These are phyloP conservation scores for Kurtzmaniella quercitrusa DNA, from an alignment of 1,139 yeast genomes.

Conservation along the genomic window DNA sequence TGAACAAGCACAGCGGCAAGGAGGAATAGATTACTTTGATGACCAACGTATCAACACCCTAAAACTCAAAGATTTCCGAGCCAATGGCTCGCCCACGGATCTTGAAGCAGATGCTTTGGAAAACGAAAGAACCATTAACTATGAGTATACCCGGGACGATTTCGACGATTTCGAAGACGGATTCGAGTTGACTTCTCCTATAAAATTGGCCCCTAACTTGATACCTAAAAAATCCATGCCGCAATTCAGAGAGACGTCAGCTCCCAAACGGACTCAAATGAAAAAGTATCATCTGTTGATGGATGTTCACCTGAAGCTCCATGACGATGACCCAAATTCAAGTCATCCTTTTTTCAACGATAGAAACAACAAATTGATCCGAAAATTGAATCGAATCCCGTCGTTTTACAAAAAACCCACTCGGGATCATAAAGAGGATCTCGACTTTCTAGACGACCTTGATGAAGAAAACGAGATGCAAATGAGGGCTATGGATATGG, in stretches of 20 bases:
- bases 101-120: conserved; percentile 25
- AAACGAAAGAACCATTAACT: conserved; percentile 31
- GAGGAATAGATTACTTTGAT: conserved; percentile 1
- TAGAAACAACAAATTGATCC: conserved; percentile 27
- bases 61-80: conserved; percentile 25
- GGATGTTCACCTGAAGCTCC: conserved; percentile 17
- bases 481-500: conserved; percentile 14
- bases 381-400: conserved; percentile 40
- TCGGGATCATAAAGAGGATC: not conserved
- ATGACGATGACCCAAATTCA: conserved; percentile 10
- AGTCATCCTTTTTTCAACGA: conserved; percentile 28
- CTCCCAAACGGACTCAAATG: conserved; percentile 11
- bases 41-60: conserved; percentile 23
- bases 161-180: conserved; percentile 40
- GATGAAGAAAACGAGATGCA: conserved; percentile 12
- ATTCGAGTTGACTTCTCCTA: conserved; percentile 20
- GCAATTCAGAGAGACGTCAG: conserved; percentile 7
- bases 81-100: conserved; percentile 11
- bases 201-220: conserved; percentile 4
- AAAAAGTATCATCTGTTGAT: conserved; percentile 31
- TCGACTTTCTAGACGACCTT: conserved; percentile 7
- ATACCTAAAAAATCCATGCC: conserved; percentile 6
- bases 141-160: conserved; percentile 37
- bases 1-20: conserved; percentile 12
- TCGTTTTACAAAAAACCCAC: conserved; percentile 25